phyloP scores from a whole-genome alignment of 306 rosid species.

The Spatholobus suberectus region DNA sequence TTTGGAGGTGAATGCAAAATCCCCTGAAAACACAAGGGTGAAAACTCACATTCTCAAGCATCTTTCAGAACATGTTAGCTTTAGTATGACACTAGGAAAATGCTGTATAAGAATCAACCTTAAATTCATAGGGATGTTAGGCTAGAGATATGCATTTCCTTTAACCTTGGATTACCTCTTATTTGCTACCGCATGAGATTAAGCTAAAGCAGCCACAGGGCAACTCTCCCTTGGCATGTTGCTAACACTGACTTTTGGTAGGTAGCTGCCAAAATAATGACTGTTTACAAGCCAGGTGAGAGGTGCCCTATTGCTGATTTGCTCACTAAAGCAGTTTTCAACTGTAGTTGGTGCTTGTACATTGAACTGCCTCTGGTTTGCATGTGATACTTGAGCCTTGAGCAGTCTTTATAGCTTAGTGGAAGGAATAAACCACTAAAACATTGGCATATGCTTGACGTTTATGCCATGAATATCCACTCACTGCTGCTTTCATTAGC shows the following conservation, averaged over 20 bases:
- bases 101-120: not conserved
- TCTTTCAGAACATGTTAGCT: not conserved
- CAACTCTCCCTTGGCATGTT: slow-evolving; percentile 69
- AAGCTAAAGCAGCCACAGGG: slow-evolving; percentile 59
- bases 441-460: slow-evolving; percentile 48
- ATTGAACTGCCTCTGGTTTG: slow-evolving; percentile 1
- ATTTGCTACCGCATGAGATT: not conserved
- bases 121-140: not conserved
- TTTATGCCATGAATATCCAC: slow-evolving; percentile 41
- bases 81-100: not conserved
- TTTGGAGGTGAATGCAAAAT: not conserved
- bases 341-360: not conserved
- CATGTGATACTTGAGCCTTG: not conserved
- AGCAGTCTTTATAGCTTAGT: slow-evolving; percentile 16
- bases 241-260: not conserved
- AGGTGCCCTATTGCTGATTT: slow-evolving; percentile 48
- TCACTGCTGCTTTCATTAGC: slow-evolving; percentile 11
- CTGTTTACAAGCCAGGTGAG: slow-evolving; percentile 45
- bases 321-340: not conserved
- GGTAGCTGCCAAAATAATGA: not conserved
- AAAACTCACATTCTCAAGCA: not conserved
- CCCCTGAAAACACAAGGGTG: not conserved
- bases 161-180: slow-evolving; percentile 13
- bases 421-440: slow-evolving; percentile 49
- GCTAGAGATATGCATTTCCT: not conserved